These are phyloP conservation scores for Thuja plicata DNA, from an alignment of 83 land plant species.

Conservation along the genomic window DNA sequence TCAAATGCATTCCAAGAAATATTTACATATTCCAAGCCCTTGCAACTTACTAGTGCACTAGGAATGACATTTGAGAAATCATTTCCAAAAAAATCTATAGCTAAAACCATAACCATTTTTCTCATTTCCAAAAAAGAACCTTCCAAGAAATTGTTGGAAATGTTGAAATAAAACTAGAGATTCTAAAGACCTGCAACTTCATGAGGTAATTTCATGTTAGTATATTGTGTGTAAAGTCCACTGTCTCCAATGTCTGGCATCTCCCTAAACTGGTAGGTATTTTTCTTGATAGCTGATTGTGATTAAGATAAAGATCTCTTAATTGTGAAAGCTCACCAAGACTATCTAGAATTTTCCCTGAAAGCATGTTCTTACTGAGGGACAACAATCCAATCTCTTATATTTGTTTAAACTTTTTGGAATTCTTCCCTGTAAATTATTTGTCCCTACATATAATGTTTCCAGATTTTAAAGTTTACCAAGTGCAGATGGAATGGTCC, in stretches of 20 bases:
- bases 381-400: too few species aligned
- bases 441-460: neutral
- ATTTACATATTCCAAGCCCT: too few species aligned
- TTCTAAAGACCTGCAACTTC: neutral
- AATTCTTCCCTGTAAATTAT: neutral
- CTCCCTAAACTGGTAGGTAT: neutral
- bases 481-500: too few species aligned
- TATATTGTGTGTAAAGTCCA: neutral
- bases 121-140: neutral
- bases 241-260: neutral
- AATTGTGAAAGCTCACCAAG: too few species aligned
- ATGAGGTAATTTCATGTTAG: neutral
- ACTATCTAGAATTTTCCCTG: too few species aligned
- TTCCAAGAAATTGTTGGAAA: neutral
- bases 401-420: neutral
- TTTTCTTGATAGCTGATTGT: neutral
- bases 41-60: too few species aligned
- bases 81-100: too few species aligned
- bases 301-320: too few species aligned
- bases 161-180: neutral
- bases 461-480: neutral
- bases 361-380: too few species aligned
- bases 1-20: neutral
- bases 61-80: too few species aligned
- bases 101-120: too few species aligned